Evolutionary conservation across 805 yeast species (phyloP).

Genomic region (Candida maesae): DNA sequence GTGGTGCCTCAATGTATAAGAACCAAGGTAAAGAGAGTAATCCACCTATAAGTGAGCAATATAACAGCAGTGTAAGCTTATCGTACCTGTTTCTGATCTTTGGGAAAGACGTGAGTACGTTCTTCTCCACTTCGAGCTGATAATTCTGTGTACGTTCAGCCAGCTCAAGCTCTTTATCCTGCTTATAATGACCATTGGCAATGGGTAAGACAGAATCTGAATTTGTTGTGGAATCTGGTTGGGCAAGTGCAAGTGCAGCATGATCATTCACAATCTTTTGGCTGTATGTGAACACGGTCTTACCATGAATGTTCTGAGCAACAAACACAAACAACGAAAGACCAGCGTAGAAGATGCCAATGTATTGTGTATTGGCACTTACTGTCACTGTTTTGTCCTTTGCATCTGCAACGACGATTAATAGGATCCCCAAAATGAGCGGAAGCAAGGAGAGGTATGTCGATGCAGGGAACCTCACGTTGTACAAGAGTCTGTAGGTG

Average conservation of each 20-base stretch:
- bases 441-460: constrained; percentile 54
- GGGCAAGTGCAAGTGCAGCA: constrained; percentile 22
- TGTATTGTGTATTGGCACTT: constrained; percentile 40
- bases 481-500: constrained; percentile 49
- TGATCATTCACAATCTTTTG: constrained; percentile 23
- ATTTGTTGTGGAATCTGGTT: background rate
- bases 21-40: constrained; percentile 72
- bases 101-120: constrained; percentile 11
- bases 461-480: constrained; percentile 44
- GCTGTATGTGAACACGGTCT: constrained; percentile 62
- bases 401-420: constrained; percentile 33
- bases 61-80: constrained; percentile 74
- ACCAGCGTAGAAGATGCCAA: constrained; percentile 68
- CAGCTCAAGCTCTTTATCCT: constrained; percentile 13
- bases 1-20: constrained; percentile 54
- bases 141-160: constrained; percentile 11
- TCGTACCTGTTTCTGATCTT: constrained; percentile 51
- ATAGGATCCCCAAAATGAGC: constrained; percentile 47
- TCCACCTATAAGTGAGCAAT: constrained; percentile 74
- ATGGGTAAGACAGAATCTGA: background rate
- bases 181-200: constrained; percentile 1
- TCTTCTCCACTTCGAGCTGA: constrained; percentile 16
- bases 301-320: constrained; percentile 81
- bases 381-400: constrained; percentile 32
- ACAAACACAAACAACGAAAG: constrained; percentile 73